phyloP scores from a whole-genome alignment of 2,329 filamentous ascomycete species.

The Orbilia brochopaga region DNA sequence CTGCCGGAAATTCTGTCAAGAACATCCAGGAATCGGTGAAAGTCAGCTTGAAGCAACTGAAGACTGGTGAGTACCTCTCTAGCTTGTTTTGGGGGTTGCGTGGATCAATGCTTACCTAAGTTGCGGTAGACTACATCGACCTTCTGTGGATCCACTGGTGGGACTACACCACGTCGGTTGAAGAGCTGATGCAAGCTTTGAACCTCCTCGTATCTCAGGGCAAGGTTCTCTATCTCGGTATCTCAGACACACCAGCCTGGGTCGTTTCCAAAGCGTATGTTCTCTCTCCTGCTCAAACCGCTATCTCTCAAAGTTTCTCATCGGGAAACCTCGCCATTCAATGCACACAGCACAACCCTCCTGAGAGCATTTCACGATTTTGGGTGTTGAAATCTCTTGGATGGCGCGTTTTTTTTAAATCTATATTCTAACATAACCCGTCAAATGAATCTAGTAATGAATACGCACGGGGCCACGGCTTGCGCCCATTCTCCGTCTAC shows the following conservation, averaged over 20 bases:
- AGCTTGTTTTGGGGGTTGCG: neutral
- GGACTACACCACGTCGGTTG: constrained; percentile 70
- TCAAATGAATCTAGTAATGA: constrained; percentile 61
- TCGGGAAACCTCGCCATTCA: too few species aligned
- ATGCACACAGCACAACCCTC: too few species aligned
- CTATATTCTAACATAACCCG: neutral
- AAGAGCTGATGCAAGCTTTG: constrained; percentile 72
- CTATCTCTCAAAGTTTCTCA: neutral
- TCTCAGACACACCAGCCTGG: constrained; percentile 74
- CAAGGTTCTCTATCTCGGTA: constrained; percentile 72
- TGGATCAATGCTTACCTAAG: neutral
- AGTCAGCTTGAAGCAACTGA: constrained; percentile 66
- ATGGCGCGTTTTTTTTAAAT: neutral
- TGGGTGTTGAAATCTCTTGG: too few species aligned
- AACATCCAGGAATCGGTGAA: constrained; percentile 66
- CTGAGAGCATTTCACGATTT: too few species aligned
- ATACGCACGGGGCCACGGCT: constrained; percentile 73
- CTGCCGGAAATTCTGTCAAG: constrained; percentile 68
- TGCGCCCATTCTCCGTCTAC: constrained; percentile 73
- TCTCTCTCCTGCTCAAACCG: neutral
- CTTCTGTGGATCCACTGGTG: constrained; percentile 71
- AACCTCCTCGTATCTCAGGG: constrained; percentile 67
- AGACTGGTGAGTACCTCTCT: constrained; percentile 56
- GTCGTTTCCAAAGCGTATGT: constrained; percentile 65
- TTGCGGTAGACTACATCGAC: constrained; percentile 70